Evolutionary conservation across 306 rosid genomes (phyloP), one percentile per base, ranked within the genome.

Genomic region (Lathyrus aphaca): DNA sequence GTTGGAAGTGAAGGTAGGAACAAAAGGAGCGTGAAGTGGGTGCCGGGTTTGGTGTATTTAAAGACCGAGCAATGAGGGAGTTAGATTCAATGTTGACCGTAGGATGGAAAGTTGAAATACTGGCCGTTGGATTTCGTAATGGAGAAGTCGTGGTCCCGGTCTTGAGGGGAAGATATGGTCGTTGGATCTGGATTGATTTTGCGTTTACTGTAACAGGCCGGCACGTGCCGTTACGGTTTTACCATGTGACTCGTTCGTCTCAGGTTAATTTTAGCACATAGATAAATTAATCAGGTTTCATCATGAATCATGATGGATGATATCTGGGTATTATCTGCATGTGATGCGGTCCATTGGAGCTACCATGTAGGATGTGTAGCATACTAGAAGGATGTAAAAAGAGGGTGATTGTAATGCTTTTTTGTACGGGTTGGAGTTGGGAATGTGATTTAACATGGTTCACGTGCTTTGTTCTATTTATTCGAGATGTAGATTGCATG

Each of bases 171-270:
- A 55, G 81, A 72, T 81, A 32, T 48, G 83, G 85, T 87, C 90
- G 81, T 85, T 74, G 68, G 89, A 85, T 89, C 77, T 40, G 70
- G 69, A 80, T 78, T 77, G 80, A 86, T 77, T 80, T 82, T 56
- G 54, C 37, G 80, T 66, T 87, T 68, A 70, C 51, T 77, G 78
- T 82, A 69, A 40, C 84, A 60, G 86, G 73, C 68, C 80, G 88
- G 91, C 96, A 89, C 92, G 96, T 89, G 98, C 88, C 73, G 61
- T 65, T 48, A 62, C 43, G 45, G 17, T 48, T 16, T 64, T 59
- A 10, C 50, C 69, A 51, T 59, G 68, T 38, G 77, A 72, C 79
- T 63, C 38, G 63, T 43, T 65, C 79, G 8, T 45, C 0, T 48
- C 8, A 5, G 18, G 27, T 66, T 64, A 64, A 49, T 69, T 48